Conservation (phyloP, 1,139 yeast genomes). For the Pichia sp. region DNA sequence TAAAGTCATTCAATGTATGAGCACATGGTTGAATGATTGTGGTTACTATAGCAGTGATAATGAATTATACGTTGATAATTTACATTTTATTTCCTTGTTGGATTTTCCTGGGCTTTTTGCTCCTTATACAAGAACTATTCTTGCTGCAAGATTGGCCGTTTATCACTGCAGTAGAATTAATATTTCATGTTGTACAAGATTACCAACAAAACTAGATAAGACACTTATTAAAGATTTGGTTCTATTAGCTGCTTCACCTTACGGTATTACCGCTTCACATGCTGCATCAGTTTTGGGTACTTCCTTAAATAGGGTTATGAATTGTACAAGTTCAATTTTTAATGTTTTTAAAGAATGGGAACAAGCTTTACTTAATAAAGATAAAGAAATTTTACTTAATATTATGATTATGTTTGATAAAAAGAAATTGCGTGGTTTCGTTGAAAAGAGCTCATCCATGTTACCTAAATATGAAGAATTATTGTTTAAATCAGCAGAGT, state of each 20-base stretch:
- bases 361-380: slow-evolving; percentile 47
- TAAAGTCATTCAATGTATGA: slow-evolving; percentile 58
- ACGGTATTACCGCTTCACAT: slow-evolving; percentile 59
- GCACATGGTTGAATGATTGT: slow-evolving; percentile 59
- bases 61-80: slow-evolving; percentile 25
- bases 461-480: slow-evolving; percentile 26
- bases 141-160: slow-evolving; percentile 71
- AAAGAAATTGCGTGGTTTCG: slow-evolving; percentile 40
- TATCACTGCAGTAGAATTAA: slow-evolving; percentile 73
- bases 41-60: slow-evolving; percentile 27
- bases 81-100: slow-evolving; percentile 36
- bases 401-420: slow-evolving; percentile 54
- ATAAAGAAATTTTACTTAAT: slow-evolving; percentile 58
- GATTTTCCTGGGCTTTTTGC: slow-evolving; percentile 47
- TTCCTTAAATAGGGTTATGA: slow-evolving; percentile 67
- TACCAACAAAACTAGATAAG: slow-evolving; percentile 64
- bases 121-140: slow-evolving; percentile 72
- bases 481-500: slow-evolving; percentile 40
- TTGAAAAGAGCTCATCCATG: slow-evolving; percentile 23
- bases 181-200: slow-evolving; percentile 69
- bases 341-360: slow-evolving; percentile 46
- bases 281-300: slow-evolving; percentile 70
- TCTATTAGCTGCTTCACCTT: slow-evolving; percentile 60
- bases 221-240: slow-evolving; percentile 65
- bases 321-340: slow-evolving; percentile 54